These are phyloP conservation scores for Flagelloscypha sp. DNA, from an alignment of 768 basidiomycete genomes.

Conservation along the genomic window DNA sequence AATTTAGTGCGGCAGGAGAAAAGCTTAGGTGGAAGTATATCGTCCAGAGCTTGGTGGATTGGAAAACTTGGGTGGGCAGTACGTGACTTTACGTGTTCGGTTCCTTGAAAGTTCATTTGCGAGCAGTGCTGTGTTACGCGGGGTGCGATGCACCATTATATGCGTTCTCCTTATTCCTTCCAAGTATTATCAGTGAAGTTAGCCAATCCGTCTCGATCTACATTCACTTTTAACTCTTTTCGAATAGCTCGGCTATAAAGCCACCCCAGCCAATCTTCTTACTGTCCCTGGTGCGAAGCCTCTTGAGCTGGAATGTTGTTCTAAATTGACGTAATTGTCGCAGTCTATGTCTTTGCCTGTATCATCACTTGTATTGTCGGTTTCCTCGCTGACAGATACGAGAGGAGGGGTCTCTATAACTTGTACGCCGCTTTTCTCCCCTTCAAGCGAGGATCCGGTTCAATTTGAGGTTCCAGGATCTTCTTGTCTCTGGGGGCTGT, in stretches of 20 bases:
- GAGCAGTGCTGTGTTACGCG: slow-evolving; percentile 45
- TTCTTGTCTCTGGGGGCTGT: slow-evolving; percentile 33
- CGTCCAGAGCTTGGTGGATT: slow-evolving; percentile 50
- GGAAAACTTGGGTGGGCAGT: slow-evolving; percentile 65
- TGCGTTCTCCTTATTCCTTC: slow-evolving; percentile 71
- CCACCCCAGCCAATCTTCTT: slow-evolving; percentile 66
- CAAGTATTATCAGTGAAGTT: slow-evolving; percentile 68
- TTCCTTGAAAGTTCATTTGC: neutral
- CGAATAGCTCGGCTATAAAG: slow-evolving; percentile 42
- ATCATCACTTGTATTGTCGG: slow-evolving; percentile 58
- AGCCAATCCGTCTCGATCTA: neutral
- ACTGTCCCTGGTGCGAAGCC: too few relatives aligned
- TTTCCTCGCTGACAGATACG: slow-evolving; percentile 52
- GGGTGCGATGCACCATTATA: slow-evolving; percentile 63
- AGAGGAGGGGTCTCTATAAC: slow-evolving; percentile 55
- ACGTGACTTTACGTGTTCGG: slow-evolving; percentile 10
- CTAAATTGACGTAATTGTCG: too few relatives aligned
- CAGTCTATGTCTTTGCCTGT: slow-evolving; percentile 67
- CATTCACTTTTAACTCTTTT: slow-evolving; percentile 1
- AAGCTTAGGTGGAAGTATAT: slow-evolving; percentile 50
- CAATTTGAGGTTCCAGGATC: slow-evolving; percentile 16
- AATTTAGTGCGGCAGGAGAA: slow-evolving; percentile 71
- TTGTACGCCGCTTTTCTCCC: slow-evolving; percentile 33
- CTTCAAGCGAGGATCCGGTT: neutral
- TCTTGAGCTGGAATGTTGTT: too few relatives aligned